Conservation (phyloP, 139 green algal species). For the Closterium sp. region DNA sequence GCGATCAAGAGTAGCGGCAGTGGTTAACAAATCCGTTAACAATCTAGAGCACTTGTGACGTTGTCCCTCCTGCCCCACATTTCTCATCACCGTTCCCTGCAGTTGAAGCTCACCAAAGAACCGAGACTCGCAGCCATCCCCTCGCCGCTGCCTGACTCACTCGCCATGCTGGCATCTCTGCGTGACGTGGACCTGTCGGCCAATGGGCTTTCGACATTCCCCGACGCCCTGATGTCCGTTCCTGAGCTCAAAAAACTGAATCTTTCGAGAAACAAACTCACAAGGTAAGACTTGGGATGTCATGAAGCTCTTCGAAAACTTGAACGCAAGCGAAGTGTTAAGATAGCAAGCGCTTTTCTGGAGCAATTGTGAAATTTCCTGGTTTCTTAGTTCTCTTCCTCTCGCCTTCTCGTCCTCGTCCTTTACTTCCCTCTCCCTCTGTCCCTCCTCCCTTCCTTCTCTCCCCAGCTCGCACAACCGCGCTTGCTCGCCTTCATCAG, state of each 20-base stretch:
- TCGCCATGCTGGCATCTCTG: background rate
- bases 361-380: too few relatives aligned
- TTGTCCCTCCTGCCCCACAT: background rate
- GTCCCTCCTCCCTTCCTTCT: background rate
- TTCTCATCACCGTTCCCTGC: background rate
- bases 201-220: constrained; percentile 17
- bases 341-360: too few relatives aligned
- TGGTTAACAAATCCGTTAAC: too few relatives aligned
- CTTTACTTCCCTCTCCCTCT: background rate
- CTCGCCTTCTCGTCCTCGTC: background rate
- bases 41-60: background rate
- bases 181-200: constrained; percentile 29
- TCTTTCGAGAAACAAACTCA: constrained; percentile 36
- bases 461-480: background rate
- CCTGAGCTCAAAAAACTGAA: constrained; percentile 19
- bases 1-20: too few relatives aligned
- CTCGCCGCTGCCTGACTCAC: background rate
- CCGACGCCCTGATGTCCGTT: background rate
- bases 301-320: background rate
- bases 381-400: too few relatives aligned
- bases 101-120: background rate
- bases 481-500: background rate
- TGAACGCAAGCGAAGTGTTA: background rate
- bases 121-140: background rate
- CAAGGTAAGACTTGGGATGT: background rate